Evolutionary conservation across 1,284 basidiomycete genomes (phyloP).

Genomic region (Vanrija sp.): DNA sequence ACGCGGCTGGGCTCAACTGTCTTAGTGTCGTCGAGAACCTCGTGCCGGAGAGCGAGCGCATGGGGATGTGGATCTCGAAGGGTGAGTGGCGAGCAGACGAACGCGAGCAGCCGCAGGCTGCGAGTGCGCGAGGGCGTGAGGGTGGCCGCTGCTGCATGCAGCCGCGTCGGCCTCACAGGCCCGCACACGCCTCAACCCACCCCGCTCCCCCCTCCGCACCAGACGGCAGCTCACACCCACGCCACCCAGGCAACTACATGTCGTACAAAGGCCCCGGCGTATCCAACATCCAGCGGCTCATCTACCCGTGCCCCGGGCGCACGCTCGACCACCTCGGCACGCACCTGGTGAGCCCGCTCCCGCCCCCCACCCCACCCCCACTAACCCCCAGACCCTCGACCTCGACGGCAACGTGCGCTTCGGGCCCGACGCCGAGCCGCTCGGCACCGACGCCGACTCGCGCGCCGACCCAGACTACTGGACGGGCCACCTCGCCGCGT

Average conservation of each 20-base stretch:
- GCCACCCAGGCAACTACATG: conserved; percentile 74
- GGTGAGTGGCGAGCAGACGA: no score
- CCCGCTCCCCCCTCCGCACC: background rate
- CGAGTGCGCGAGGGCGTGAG: background rate
- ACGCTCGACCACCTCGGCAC: conserved; percentile 69
- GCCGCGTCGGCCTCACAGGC: conserved; percentile 16
- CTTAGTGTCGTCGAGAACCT: conserved; percentile 68
- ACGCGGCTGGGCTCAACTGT: conserved; percentile 78
- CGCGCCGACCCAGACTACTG: conserved; percentile 67
- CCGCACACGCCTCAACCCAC: background rate
- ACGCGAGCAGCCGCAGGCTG: background rate
- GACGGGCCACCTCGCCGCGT: conserved; percentile 64
- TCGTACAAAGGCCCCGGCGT: conserved; percentile 74
- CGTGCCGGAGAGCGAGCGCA: conserved; percentile 55
- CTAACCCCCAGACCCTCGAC: conserved; percentile 62
- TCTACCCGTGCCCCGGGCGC: conserved; percentile 81
- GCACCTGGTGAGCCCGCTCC: conserved; percentile 56
- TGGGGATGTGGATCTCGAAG: conserved; percentile 69
- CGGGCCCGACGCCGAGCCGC: conserved; percentile 89
- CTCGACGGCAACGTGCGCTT: conserved; percentile 83
- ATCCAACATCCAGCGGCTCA: conserved; percentile 63
- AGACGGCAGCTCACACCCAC: conserved; percentile 6
- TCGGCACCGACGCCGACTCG: conserved; percentile 56
- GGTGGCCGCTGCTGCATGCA: background rate
- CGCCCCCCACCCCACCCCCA: conserved; percentile 14